Percentiles rank a stretch among this genome's conserved stretches.
phyloP scores from a whole-genome alignment of 2,329 filamentous ascomycete genomes.

The Leptographium galeiforme region DNA sequence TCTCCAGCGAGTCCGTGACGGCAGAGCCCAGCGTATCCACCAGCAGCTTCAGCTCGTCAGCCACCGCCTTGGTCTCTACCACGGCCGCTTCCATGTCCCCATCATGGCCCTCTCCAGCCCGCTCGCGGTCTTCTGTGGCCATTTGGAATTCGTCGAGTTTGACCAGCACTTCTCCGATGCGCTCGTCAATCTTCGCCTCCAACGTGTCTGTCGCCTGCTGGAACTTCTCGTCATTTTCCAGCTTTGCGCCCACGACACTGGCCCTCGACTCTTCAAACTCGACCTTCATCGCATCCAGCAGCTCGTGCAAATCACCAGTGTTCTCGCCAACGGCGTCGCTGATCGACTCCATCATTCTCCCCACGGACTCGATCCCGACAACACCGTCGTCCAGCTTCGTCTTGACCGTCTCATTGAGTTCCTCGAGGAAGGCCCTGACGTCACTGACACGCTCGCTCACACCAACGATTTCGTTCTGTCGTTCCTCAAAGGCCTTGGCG shows the following conservation, averaged over 20 bases:
- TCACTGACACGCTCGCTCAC: conserved; percentile 56
- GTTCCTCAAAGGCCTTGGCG: conserved; percentile 67
- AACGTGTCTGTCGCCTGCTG: conserved; percentile 42
- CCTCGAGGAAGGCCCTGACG: conserved; percentile 63
- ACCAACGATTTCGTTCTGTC: conserved; percentile 68
- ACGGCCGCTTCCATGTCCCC: conserved; percentile 61
- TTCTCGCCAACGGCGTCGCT: conserved; percentile 49
- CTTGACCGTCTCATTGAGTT: conserved; percentile 65
- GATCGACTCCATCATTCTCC: conserved; percentile 55
- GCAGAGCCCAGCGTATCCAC: conserved; percentile 74
- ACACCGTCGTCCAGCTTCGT: conserved; percentile 64
- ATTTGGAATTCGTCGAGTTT: conserved; percentile 83
- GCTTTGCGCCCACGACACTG: conserved; percentile 64
- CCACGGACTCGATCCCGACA: conserved; percentile 57
- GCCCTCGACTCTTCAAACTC: conserved; percentile 82
- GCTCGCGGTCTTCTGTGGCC: conserved; percentile 58
- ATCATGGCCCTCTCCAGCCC: conserved; percentile 60
- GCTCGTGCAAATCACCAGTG: conserved; percentile 52
- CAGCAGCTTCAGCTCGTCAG: conserved; percentile 76
- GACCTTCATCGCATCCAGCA: conserved; percentile 61
- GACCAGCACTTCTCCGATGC: conserved; percentile 61
- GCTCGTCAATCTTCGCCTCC: conserved; percentile 45
- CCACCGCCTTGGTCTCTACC: conserved; percentile 60
- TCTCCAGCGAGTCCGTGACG: conserved; percentile 71
- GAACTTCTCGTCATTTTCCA: conserved; percentile 73